Evolutionary conservation across 2,329 filamentous ascomycete genomes (phyloP).

Genomic region (Botrytis tulipae): DNA sequence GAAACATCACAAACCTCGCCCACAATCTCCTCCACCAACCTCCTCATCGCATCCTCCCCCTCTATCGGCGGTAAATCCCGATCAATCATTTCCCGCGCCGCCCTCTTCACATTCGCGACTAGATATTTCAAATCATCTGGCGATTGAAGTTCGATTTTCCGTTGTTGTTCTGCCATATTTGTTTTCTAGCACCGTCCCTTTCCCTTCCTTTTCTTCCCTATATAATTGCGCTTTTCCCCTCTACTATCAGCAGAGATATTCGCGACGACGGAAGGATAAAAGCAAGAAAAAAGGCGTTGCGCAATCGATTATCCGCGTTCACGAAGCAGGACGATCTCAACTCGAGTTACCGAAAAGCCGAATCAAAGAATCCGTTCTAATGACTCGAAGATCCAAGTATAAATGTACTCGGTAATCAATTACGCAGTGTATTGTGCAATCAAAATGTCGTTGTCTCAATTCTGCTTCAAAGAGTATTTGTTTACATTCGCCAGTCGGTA

Average conservation of each 20-base stretch:
- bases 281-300: background rate
- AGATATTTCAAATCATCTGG: slow-evolving; percentile 71
- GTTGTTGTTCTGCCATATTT: slow-evolving; percentile 48
- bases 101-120: slow-evolving; percentile 65
- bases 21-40: slow-evolving; percentile 58
- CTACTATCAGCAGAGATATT: background rate
- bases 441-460: background rate
- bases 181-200: background rate
- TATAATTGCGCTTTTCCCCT: background rate
- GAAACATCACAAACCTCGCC: slow-evolving; percentile 49
- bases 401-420: background rate
- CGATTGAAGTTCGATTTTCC: slow-evolving; percentile 78
- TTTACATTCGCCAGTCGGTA: background rate
- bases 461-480: background rate
- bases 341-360: too few species aligned
- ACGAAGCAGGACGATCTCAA: background rate
- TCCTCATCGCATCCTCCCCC: slow-evolving; percentile 56
- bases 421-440: background rate
- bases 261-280: background rate
- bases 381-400: background rate
- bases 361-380: background rate
- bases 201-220: background rate
- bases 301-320: background rate
- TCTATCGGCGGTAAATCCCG: slow-evolving; percentile 66
- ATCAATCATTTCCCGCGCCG: slow-evolving; percentile 65